Conservation (phyloP, 1,284 basidiomycete genomes). For the Pseudozyma sp. region DNA sequence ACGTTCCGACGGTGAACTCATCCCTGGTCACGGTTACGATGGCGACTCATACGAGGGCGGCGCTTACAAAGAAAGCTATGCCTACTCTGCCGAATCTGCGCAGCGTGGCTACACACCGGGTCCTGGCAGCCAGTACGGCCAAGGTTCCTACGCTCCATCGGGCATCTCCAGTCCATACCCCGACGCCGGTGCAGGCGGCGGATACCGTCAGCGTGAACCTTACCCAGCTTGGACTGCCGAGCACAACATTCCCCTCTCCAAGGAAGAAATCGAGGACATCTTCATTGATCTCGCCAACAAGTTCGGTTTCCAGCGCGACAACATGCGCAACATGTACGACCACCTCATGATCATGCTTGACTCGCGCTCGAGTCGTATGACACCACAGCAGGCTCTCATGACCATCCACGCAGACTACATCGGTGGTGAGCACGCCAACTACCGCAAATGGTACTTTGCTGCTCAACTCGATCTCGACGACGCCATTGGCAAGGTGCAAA, state of each 20-base stretch:
- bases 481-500: conserved; percentile 91
- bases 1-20: conserved; percentile 61
- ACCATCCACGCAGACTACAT: conserved; percentile 99
- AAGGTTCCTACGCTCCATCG: conserved; percentile 56
- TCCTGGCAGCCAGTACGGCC: conserved; percentile 54
- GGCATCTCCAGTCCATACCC: conserved; percentile 61
- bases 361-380: conserved; percentile 78
- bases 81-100: conserved; percentile 54
- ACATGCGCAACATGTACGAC: conserved; percentile 81
- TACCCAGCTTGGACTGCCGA: conserved; percentile 95
- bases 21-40: conserved; percentile 61
- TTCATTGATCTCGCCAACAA: conserved; percentile 98
- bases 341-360: conserved; percentile 98
- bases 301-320: conserved; percentile 95
- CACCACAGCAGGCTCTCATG: conserved; percentile 87
- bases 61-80: conserved; percentile 54
- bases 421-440: conserved; percentile 78
- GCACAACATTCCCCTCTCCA: conserved; percentile 91
- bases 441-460: conserved; percentile 91
- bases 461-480: conserved; percentile 99
- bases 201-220: conserved; percentile 74
- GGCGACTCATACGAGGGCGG: conserved; percentile 62
- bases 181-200: conserved; percentile 50
- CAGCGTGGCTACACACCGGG: conserved; percentile 50
- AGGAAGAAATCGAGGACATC: conserved; percentile 99